Evolutionary conservation across 257 asterid species (phyloP).

Genomic region (Eucommia ulmoides): DNA sequence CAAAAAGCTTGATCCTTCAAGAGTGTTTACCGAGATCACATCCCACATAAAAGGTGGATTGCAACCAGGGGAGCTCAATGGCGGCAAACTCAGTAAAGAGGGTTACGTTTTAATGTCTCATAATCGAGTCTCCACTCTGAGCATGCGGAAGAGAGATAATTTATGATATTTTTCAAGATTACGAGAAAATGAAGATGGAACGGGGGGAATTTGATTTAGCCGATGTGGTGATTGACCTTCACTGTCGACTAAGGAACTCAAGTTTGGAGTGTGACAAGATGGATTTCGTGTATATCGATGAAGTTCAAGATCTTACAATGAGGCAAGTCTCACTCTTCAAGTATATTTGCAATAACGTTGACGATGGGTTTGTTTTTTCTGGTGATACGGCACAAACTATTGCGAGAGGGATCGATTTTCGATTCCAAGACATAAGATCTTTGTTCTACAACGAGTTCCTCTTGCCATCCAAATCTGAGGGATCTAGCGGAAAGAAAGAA

Average conservation of each 20-base stretch:
- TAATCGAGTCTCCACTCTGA: constrained; percentile 32
- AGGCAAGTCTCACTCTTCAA: constrained; percentile 46
- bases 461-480: constrained; percentile 16
- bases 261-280: constrained; percentile 37
- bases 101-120: constrained; percentile 31
- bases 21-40: constrained; percentile 49
- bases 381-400: constrained; percentile 71
- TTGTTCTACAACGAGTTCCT: constrained; percentile 44
- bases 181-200: constrained; percentile 50
- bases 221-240: constrained; percentile 52
- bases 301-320: constrained; percentile 62
- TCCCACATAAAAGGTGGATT: constrained; percentile 57
- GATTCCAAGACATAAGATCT: constrained; percentile 54
- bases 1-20: constrained; percentile 36
- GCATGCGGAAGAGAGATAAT: constrained; percentile 15
- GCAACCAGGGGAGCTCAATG: constrained; percentile 19
- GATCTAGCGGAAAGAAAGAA: constrained; percentile 15
- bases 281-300: constrained; percentile 67
- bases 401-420: constrained; percentile 53
- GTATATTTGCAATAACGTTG: constrained; percentile 40
- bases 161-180: constrained; percentile 37
- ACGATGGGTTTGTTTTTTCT: constrained; percentile 52
- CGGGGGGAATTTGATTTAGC: constrained; percentile 48
- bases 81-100: constrained; percentile 23
- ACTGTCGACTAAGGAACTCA: constrained; percentile 26